Conservation (phyloP, 2,329 filamentous ascomycete species). For the Graphiopsis chlorocephala region DNA sequence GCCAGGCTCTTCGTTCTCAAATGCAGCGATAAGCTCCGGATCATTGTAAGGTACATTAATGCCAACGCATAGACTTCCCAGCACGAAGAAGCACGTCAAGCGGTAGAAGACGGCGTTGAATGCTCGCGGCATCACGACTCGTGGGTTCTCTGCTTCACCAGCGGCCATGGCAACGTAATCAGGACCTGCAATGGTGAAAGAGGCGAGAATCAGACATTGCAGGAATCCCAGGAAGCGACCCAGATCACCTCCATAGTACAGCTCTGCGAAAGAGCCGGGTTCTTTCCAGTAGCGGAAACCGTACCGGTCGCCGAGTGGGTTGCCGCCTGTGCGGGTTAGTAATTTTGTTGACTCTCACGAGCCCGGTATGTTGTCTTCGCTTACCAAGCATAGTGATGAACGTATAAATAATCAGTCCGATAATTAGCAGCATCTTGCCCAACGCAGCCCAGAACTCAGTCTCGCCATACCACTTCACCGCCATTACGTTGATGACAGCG, state of each 20-base stretch:
- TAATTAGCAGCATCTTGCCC: conserved; percentile 65
- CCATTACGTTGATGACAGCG: conserved; percentile 65
- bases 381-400: conserved; percentile 72
- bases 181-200: conserved; percentile 65
- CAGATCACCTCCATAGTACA: conserved; percentile 62
- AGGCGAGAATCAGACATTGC: conserved; percentile 68
- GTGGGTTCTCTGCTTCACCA: conserved; percentile 69
- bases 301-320: conserved; percentile 67
- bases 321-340: conserved; percentile 49
- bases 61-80: conserved; percentile 69
- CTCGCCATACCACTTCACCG: conserved; percentile 72
- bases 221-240: conserved; percentile 76
- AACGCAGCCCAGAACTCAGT: conserved; percentile 64
- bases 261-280: conserved; percentile 56
- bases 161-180: conserved; percentile 66
- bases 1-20: conserved; percentile 52
- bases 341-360: background rate
- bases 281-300: conserved; percentile 69
- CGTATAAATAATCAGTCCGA: conserved; percentile 71
- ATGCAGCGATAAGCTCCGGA: conserved; percentile 58
- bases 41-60: conserved; percentile 71
- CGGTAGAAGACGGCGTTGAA: conserved; percentile 80
- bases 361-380: background rate
- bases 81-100: conserved; percentile 70
- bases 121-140: conserved; percentile 66